Conservation (phyloP, 2,329 filamentous ascomycete genomes). For the Aspergillus carbonarius region DNA sequence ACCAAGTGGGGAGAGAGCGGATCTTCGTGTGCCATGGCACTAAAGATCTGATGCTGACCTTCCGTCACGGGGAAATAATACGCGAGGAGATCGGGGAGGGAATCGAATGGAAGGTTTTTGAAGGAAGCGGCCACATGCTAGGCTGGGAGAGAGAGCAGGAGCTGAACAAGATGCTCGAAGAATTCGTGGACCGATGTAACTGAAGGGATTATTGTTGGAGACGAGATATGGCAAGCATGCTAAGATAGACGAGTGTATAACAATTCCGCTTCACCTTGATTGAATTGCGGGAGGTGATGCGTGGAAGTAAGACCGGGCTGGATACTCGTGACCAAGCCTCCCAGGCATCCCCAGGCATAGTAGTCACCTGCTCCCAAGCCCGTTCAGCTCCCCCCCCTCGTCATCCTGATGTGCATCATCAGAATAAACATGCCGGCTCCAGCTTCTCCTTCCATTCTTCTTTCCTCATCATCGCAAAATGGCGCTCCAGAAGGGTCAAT, state of each 20-base stretch:
- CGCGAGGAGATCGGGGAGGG: conserved; percentile 65
- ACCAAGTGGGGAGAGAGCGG: conserved; percentile 67
- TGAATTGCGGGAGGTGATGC: neutral
- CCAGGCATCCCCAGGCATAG: neutral
- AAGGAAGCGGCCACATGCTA: conserved; percentile 73
- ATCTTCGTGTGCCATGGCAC: conserved; percentile 78
- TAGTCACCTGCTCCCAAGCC: neutral
- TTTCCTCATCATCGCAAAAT: neutral
- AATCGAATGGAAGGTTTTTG: conserved; percentile 56
- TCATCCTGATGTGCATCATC: neutral
- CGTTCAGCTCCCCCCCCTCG: neutral
- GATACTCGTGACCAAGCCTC: conserved; percentile 1
- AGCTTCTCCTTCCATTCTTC: too few species aligned
- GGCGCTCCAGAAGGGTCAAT: conserved; percentile 2
- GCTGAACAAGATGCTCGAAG: conserved; percentile 65
- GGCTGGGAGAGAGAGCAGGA: conserved; percentile 69
- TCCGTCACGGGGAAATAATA: conserved; percentile 68
- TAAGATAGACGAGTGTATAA: neutral
- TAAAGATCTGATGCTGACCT: conserved; percentile 73
- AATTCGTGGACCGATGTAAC: conserved; percentile 48
- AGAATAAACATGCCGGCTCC: neutral
- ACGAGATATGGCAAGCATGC: neutral
- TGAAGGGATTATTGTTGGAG: neutral
- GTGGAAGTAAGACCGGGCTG: neutral
- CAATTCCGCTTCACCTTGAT: neutral